Percentiles rank a stretch among this genome's conserved stretches.
Conservation (phyloP, 139 green algal genomes). For the Tetradesmus obliquus region DNA sequence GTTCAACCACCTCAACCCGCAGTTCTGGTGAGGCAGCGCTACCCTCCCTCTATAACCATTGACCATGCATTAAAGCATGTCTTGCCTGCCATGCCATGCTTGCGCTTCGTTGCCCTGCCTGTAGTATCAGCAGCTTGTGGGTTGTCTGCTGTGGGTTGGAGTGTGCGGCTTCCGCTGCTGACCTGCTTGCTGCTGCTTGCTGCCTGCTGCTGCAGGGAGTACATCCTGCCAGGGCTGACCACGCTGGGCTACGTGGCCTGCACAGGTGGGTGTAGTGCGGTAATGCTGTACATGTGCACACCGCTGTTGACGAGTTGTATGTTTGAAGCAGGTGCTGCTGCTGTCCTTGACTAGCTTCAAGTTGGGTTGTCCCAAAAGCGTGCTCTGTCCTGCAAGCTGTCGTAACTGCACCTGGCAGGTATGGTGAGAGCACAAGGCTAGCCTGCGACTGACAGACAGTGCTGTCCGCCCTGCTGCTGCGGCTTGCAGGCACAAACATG, state of each 20-base stretch:
- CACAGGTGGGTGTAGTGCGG: neutral
- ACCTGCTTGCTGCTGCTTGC: neutral
- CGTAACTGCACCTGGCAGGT: neutral
- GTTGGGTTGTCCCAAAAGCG: no score
- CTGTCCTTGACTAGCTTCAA: no score
- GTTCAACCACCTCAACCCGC: constrained; percentile 22
- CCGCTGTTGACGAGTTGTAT: no score
- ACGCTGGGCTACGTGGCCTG: constrained; percentile 16
- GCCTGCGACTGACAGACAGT: neutral
- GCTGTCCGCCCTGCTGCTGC: neutral
- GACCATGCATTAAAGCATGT: no score
- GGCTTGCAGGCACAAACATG: constrained; percentile 30
- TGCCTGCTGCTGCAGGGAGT: neutral
- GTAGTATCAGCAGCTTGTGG: no score
- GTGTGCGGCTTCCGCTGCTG: no score
- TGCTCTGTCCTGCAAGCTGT: neutral
- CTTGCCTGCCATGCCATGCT: no score
- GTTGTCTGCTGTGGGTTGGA: no score
- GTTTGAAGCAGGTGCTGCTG: no score
- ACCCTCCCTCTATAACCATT: no score
- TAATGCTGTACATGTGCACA: neutral
- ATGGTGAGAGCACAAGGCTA: no score
- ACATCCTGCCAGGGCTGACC: constrained; percentile 17
- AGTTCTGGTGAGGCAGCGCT: constrained; percentile 2
- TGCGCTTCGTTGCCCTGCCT: no score